Conservation (phyloP, 2,329 filamentous ascomycete species). For the Venturia aucupariae region DNA sequence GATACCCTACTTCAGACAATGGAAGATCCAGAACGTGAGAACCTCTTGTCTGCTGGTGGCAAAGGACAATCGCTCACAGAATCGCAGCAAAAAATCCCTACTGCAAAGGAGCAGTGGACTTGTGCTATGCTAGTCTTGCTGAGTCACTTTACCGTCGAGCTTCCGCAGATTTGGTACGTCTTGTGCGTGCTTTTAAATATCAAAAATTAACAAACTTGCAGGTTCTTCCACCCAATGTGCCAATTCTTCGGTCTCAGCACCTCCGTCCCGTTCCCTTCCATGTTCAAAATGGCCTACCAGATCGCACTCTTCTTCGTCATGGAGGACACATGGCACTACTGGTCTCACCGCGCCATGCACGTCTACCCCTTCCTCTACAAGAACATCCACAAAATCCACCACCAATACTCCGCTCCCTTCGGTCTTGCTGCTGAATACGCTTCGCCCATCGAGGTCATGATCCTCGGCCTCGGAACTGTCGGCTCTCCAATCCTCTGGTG, state of each 20-base stretch:
- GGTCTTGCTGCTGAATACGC: conserved; percentile 95
- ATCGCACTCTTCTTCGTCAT: conserved; percentile 90
- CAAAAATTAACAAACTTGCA: conserved; percentile 19
- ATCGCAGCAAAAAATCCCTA: conserved; percentile 69
- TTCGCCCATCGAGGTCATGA: conserved; percentile 93
- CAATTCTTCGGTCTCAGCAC: conserved; percentile 85
- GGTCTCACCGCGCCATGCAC: conserved; percentile 86
- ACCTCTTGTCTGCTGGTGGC: not conserved
- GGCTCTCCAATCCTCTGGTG: conserved; percentile 77
- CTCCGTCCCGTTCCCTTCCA: conserved; percentile 76
- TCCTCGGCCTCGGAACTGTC: conserved; percentile 81
- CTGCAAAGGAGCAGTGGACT: conserved; percentile 85
- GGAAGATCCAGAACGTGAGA: conserved; percentile 83
- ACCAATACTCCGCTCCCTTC: conserved; percentile 96
- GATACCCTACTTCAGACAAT: conserved; percentile 80
- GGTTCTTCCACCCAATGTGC: conserved; percentile 91
- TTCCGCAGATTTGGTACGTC: conserved; percentile 83
- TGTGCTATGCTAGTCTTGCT: conserved; percentile 89
- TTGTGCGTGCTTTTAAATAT: not conserved
- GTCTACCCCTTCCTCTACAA: conserved; percentile 85
- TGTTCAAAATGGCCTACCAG: conserved; percentile 81
- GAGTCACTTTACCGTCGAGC: conserved; percentile 93
- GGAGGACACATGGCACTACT: conserved; percentile 98
- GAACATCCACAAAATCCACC: conserved; percentile 96
- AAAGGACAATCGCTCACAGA: conserved; percentile 13